Conservation (phyloP, 2,329 filamentous ascomycete genomes). For the Neodidymelliopsis sp. region DNA sequence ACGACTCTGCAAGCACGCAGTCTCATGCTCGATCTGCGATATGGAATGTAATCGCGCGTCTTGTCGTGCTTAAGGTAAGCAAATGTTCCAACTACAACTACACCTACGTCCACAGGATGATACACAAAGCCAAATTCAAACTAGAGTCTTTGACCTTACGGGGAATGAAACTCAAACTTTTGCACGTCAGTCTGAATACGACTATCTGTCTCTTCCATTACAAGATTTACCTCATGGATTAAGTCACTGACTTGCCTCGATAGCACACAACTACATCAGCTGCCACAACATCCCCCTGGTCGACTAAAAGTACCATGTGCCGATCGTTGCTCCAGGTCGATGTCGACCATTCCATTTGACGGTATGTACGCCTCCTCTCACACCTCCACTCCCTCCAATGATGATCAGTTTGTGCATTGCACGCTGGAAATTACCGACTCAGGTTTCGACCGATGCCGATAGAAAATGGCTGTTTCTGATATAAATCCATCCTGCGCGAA, state of each 20-base stretch:
- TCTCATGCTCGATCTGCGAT: neutral
- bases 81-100: constrained; percentile 4
- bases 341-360: neutral
- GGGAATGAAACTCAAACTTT: constrained; percentile 53
- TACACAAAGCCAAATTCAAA: constrained; percentile 53
- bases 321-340: no score
- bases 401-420: constrained; percentile 52
- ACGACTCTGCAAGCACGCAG: neutral
- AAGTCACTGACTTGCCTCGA: constrained; percentile 33
- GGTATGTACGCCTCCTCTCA: neutral
- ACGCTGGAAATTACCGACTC: constrained; percentile 57
- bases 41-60: neutral
- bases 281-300: no score
- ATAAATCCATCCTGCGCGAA: constrained; percentile 17
- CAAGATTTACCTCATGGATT: neutral
- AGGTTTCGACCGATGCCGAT: constrained; percentile 51
- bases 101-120: constrained; percentile 46
- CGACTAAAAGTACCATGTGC: no score
- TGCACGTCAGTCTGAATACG: constrained; percentile 55
- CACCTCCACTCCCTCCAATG: constrained; percentile 28
- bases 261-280: no score
- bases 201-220: constrained; percentile 11
- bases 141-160: constrained; percentile 56
- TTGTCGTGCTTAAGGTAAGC: constrained; percentile 22
- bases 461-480: constrained; percentile 54